A percentile compares a stretch with the other conserved stretches of the same genome.
Evolutionary conservation across 2,329 filamentous ascomycete genomes (phyloP).

Genomic region (Scedosporium apiospermum): DNA sequence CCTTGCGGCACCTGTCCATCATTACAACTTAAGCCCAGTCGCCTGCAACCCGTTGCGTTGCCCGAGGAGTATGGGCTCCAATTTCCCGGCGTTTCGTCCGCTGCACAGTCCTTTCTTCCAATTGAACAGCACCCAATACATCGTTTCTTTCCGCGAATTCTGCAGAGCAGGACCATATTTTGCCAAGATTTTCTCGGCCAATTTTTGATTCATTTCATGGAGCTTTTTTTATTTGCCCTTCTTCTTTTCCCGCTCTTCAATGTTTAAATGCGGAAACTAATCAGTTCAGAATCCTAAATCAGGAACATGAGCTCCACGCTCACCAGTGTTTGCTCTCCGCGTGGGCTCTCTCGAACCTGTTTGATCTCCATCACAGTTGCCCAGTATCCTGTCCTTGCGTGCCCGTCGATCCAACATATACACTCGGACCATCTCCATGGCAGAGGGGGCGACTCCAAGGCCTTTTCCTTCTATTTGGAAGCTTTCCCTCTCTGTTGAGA

Average conservation of each 20-base stretch:
- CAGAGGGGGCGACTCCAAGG: neutral
- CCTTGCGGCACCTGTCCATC: too few relatives aligned
- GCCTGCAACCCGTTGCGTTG: neutral
- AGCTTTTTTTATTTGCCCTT: neutral
- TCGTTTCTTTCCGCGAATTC: neutral
- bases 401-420: neutral
- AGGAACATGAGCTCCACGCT: too few relatives aligned
- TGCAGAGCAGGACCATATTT: neutral
- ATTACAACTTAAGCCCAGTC: neutral
- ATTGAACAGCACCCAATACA: neutral
- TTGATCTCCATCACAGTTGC: neutral
- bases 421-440: neutral
- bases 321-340: neutral
- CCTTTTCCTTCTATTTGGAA: neutral
- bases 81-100: constrained; percentile 2
- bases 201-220: neutral
- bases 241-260: neutral
- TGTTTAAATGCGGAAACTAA: too few relatives aligned
- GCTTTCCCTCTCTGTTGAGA: neutral
- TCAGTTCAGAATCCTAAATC: too few relatives aligned
- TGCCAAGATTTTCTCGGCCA: too few relatives aligned
- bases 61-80: constrained; percentile 5
- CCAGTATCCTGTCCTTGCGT: neutral
- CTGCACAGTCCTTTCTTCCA: neutral
- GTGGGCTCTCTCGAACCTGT: neutral